Evolutionary conservation across 768 basidiomycete genomes (phyloP).

Genomic region (Rhodotorula paludigena): DNA sequence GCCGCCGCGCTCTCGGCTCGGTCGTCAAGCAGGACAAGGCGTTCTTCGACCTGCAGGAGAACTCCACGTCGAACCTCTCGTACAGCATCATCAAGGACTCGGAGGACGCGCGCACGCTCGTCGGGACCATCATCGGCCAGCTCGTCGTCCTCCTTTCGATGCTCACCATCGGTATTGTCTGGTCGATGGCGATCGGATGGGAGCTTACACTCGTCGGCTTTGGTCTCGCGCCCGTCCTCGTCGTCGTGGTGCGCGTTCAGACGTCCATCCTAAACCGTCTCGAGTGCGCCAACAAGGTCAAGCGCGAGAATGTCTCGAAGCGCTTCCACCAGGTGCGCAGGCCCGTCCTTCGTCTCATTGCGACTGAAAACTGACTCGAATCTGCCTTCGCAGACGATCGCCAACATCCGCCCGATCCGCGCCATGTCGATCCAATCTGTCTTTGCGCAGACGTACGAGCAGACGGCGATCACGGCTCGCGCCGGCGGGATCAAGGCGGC

Average conservation of each 20-base stretch:
- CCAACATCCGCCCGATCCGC: constrained; percentile 79
- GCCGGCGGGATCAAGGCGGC: constrained; percentile 70
- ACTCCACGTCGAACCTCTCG: constrained; percentile 60
- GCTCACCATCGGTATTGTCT: constrained; percentile 75
- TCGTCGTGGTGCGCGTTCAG: constrained; percentile 66
- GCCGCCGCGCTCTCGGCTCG: constrained; percentile 56
- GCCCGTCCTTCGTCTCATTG: not conserved
- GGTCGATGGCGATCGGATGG: constrained; percentile 87
- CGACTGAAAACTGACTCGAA: not conserved
- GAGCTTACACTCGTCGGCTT: constrained; percentile 85
- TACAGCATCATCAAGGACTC: constrained; percentile 79
- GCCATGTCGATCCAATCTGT: constrained; percentile 75
- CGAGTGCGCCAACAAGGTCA: constrained; percentile 74
- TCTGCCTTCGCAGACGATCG: constrained; percentile 55
- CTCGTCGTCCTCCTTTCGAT: constrained; percentile 68
- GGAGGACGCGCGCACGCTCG: constrained; percentile 75
- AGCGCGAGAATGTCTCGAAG: constrained; percentile 77
- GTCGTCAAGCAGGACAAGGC: constrained; percentile 74
- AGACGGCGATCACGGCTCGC: constrained; percentile 60
- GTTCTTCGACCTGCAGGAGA: constrained; percentile 72
- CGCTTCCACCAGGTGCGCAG: constrained; percentile 75
- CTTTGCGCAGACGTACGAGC: constrained; percentile 66
- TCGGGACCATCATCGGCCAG: constrained; percentile 69
- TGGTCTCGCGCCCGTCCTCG: constrained; percentile 79
- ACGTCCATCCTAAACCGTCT: constrained; percentile 64